Evolutionary conservation across 106 monocot species (phyloP).

Genomic region (Dendrobium catenatum): DNA sequence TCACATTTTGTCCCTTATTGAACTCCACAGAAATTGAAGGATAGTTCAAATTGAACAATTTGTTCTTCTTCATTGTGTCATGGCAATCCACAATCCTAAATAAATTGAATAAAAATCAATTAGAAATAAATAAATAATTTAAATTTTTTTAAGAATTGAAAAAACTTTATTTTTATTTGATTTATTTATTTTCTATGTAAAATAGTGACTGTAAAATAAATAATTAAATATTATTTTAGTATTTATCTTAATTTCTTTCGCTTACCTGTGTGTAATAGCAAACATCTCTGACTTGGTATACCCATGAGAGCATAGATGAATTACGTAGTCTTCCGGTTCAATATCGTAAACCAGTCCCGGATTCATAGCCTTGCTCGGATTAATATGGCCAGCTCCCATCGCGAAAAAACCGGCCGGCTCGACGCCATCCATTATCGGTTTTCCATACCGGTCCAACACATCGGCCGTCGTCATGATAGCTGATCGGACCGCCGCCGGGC

Average conservation of each 20-base stretch:
- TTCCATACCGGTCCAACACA: constrained; percentile 45
- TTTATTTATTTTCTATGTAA: too few relatives aligned
- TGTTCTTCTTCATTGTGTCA: constrained; percentile 16
- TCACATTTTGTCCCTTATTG: constrained; percentile 20
- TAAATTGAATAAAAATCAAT: too few relatives aligned
- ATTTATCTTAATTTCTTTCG: too few relatives aligned
- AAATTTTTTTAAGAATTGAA: constrained; percentile 1
- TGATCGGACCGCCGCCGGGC: constrained; percentile 61
- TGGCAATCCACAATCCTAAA: constrained; percentile 36
- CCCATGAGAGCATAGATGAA: constrained; percentile 58
- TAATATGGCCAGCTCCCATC: constrained; percentile 69
- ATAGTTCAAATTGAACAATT: constrained; percentile 68
- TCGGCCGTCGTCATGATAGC: constrained; percentile 87
- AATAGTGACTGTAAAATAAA: too few relatives aligned
- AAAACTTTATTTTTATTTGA: constrained; percentile 22
- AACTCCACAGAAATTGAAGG: constrained; percentile 72
- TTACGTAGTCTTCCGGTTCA: constrained; percentile 52
- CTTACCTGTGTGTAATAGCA: constrained; percentile 41
- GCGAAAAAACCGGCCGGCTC: constrained; percentile 36
- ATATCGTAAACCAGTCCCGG: constrained; percentile 85
- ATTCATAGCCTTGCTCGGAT: constrained; percentile 49
- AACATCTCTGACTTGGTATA: constrained; percentile 55
- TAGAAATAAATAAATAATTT: too few relatives aligned
- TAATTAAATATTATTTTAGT: too few relatives aligned
- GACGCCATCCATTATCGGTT: constrained; percentile 59